Base-by-base conservation (phyloP, 805 yeast species). In the Candida taoyuanica region DNA sequence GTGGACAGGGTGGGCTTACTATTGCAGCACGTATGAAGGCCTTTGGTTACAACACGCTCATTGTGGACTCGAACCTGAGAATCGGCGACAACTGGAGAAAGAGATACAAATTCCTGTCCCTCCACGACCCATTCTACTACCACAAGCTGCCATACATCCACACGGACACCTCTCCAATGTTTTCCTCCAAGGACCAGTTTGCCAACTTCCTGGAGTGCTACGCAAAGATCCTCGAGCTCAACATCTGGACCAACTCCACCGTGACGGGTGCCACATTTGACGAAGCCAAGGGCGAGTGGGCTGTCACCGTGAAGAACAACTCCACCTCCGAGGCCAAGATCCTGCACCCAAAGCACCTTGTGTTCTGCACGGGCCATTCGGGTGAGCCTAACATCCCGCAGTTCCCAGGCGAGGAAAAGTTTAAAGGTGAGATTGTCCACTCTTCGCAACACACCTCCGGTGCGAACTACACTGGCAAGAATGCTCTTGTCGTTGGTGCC, bases 71-170 rank as follows among this genome's bases (percentile, higher is more conserved):
- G 17, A 61, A 64, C 48, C 21, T 42, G 34, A 49, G 58, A 23
- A 55, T 68, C 35, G 74, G 74, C 42, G 74, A 69, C 44, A 68
- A 69, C 50, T 69, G 74, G 74, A 59, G 74, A 50, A 55, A 58
- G 39, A 53, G 74, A 29, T 69, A 69, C 48, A 64, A 63, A 48
- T 68, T 70, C 34, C 52, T 69, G 27, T 67, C 69, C 6, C 50
- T 69, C 20, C 74, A 69, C 47, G 74, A 69, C 47, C 72, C 73
- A 1, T 68, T 64, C 40, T 67, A 64, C 59, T 62, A 62, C 42
- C 68, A 65, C 46, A 67, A 65, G 45, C 48, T 69, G 38, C 59
- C 72, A 11, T 68, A 68, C 46, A 40, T 68, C 34, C 52, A 58
- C 30, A 63, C 62, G 44, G 72, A 72, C 26, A 60, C 60, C 5